phyloP scores from a whole-genome alignment of 2,329 filamentous ascomycete genomes.

The Parafenestella ontariensis region DNA sequence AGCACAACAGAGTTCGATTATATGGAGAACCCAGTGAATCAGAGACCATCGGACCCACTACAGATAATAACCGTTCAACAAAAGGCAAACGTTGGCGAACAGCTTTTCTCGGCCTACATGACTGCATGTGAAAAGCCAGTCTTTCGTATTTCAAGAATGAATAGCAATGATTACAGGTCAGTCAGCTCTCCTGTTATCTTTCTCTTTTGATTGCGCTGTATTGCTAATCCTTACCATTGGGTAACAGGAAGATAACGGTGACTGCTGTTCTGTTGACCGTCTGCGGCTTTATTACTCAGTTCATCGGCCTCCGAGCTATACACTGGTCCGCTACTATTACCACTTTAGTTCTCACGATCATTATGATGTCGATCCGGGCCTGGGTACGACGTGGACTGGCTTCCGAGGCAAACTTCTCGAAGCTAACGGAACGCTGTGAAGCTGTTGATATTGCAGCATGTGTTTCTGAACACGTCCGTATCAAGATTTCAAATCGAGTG shows the following conservation, averaged over 20 bases:
- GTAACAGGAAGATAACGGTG: not conserved
- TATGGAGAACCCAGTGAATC: not conserved
- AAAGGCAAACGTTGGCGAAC: not conserved
- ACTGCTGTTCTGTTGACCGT: not conserved
- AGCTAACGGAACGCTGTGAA: not conserved
- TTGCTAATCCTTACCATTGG: not conserved
- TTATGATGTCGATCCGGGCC: not conserved
- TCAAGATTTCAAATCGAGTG: too few relatives aligned
- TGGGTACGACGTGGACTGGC: not conserved
- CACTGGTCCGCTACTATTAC: not conserved
- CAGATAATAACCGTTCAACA: not conserved
- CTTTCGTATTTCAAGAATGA: not conserved
- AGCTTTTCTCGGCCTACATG: not conserved
- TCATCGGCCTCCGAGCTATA: not conserved
- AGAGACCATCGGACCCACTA: not conserved
- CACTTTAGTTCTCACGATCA: not conserved
- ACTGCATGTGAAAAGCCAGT: not conserved
- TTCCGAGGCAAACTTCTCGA: not conserved
- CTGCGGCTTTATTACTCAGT: not conserved
- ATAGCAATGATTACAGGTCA: not conserved
- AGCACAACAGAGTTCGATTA: not conserved
- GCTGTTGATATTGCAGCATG: not conserved
- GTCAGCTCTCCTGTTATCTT: not conserved
- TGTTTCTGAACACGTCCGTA: too few relatives aligned
- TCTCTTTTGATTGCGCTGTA: not conserved